phyloP scores from a whole-genome alignment of 148 eudicot genomes.

The Spergularia bocconei region DNA sequence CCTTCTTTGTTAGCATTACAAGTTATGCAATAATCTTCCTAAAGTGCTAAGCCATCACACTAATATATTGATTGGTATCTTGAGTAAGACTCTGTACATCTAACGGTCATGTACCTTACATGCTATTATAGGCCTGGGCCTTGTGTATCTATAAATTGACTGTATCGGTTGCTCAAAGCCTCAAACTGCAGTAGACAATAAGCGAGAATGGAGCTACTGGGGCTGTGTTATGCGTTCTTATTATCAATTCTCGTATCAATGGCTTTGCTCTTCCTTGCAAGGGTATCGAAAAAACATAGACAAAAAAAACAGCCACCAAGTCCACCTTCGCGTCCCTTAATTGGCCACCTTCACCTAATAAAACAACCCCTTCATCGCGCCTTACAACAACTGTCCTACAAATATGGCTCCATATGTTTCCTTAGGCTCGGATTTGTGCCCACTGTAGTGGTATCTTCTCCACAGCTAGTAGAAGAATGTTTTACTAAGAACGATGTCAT shows the following conservation, averaged over 20 bases:
- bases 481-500: constrained; percentile 27
- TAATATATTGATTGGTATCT: too few species aligned
- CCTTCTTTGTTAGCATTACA: too few species aligned
- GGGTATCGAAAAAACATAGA: neutral
- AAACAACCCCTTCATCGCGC: constrained; percentile 22
- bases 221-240: neutral
- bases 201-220: neutral
- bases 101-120: too few species aligned
- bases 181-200: too few species aligned
- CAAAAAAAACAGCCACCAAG: constrained; percentile 20
- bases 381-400: constrained; percentile 11
- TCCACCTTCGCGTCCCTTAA: constrained; percentile 22
- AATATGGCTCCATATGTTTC: constrained; percentile 22
- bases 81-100: too few species aligned
- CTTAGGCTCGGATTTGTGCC: constrained; percentile 19
- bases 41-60: too few species aligned
- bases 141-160: too few species aligned
- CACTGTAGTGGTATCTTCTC: constrained; percentile 26
- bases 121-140: too few species aligned
- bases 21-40: too few species aligned
- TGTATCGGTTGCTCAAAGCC: too few species aligned
- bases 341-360: constrained; percentile 30
- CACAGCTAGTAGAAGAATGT: constrained; percentile 22
- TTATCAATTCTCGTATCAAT: neutral
- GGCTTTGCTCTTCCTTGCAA: neutral